phyloP scores from a whole-genome alignment of 129 eudicot genomes.

The Chrysanthemum seticuspe region DNA sequence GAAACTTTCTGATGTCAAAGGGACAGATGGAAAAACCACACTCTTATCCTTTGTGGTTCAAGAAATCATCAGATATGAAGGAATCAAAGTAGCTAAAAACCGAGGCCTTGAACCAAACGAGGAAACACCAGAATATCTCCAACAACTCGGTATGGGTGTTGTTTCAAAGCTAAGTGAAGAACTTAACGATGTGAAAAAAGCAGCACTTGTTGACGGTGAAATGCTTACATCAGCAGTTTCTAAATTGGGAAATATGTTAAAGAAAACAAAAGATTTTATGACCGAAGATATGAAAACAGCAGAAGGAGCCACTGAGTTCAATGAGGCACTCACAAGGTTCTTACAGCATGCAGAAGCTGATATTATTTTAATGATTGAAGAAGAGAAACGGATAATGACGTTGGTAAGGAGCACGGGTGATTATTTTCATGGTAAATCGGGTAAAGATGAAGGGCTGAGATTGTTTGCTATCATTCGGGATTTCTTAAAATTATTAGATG shows the following conservation, averaged over 20 bases:
- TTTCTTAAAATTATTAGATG: constrained; percentile 60
- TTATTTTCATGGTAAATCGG: constrained; percentile 82
- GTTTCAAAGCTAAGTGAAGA: constrained; percentile 62
- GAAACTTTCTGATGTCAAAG: constrained; percentile 84
- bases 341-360: constrained; percentile 54
- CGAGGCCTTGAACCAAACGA: constrained; percentile 41
- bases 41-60: constrained; percentile 82
- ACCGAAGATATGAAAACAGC: constrained; percentile 45
- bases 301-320: constrained; percentile 52
- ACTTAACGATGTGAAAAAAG: constrained; percentile 69
- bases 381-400: constrained; percentile 56
- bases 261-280: constrained; percentile 40
- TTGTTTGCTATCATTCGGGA: constrained; percentile 65
- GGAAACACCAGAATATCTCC: constrained; percentile 50
- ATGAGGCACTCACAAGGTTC: constrained; percentile 36
- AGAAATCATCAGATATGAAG: constrained; percentile 80
- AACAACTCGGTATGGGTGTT: constrained; percentile 59
- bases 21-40: constrained; percentile 88
- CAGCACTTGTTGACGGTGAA: constrained; percentile 67
- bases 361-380: constrained; percentile 48
- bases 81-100: constrained; percentile 61
- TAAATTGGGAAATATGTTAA: constrained; percentile 51
- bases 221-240: constrained; percentile 44
- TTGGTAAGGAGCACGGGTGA: constrained; percentile 64
- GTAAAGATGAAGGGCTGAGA: constrained; percentile 71